Percentiles rank a stretch among this genome's conserved stretches.
Conservation (phyloP, 2,329 filamentous ascomycete species). For the Tolypocladium capitatum region DNA sequence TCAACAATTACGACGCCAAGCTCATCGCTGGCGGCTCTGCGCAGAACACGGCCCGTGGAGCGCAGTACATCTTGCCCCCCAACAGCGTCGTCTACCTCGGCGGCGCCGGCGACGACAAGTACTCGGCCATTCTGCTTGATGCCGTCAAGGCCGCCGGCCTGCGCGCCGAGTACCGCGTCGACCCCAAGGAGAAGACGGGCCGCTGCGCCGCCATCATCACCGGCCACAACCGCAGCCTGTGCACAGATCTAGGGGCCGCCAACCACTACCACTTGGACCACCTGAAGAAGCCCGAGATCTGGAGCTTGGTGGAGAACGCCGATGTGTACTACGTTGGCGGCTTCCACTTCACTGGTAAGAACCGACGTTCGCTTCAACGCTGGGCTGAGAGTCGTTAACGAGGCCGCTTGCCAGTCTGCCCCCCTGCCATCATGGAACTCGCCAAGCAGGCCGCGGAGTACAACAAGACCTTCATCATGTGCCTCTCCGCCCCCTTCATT, state of each 20-base stretch:
- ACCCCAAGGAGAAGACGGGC: constrained; percentile 71
- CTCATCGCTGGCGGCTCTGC: constrained; percentile 92
- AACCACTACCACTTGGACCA: constrained; percentile 96
- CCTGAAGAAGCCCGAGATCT: constrained; percentile 80
- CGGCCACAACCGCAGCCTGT: constrained; percentile 86
- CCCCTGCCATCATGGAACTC: constrained; percentile 77
- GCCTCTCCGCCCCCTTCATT: constrained; percentile 91
- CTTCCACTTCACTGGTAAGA: constrained; percentile 72
- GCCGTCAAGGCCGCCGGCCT: constrained; percentile 81
- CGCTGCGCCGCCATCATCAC: constrained; percentile 96
- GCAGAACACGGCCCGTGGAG: constrained; percentile 93
- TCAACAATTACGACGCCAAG: constrained; percentile 85
- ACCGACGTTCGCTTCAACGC: background rate
- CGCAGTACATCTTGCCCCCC: constrained; percentile 84
- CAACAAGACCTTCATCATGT: constrained; percentile 87
- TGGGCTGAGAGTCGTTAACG: background rate
- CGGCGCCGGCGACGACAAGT: constrained; percentile 91
- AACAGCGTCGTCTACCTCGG: constrained; percentile 90
- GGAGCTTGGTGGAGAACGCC: constrained; percentile 80
- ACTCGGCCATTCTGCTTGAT: constrained; percentile 74
- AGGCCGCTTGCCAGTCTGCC: constrained; percentile 48
- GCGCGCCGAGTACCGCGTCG: constrained; percentile 87
- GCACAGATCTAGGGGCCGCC: constrained; percentile 88
- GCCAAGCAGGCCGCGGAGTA: constrained; percentile 78
- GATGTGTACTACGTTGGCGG: constrained; percentile 88